phyloP scores from a whole-genome alignment of 352 stramenopile genomes.

The Peronosclerospora sorghi region DNA sequence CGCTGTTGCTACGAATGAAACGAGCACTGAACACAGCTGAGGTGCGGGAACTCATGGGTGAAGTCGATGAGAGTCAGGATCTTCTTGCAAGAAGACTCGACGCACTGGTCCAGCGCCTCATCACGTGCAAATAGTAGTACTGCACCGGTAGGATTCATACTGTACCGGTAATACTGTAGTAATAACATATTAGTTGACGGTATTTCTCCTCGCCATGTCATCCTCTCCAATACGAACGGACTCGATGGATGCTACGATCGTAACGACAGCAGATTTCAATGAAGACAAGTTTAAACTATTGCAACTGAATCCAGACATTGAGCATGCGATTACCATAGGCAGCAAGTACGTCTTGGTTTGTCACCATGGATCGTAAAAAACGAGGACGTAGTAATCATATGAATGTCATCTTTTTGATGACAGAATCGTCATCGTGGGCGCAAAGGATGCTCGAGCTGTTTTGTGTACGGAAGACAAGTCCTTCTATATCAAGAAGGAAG shows the following conservation, averaged over 20 bases:
- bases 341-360: conserved; percentile 22
- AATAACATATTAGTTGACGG: conserved; percentile 2
- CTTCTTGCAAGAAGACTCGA: conserved; percentile 24
- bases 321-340: conserved; percentile 35
- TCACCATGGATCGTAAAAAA: not conserved
- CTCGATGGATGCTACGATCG: conserved; percentile 25
- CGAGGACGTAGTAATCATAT: not conserved
- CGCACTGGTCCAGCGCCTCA: conserved; percentile 21
- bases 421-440: conserved; percentile 61
- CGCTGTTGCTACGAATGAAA: conserved; percentile 23
- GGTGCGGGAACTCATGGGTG: conserved; percentile 8
- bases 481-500: conserved; percentile 68
- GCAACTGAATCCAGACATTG: conserved; percentile 55
- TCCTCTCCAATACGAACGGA: too few relatives aligned
- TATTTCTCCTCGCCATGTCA: not conserved
- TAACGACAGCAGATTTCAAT: conserved; percentile 43
- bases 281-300: conserved; percentile 45
- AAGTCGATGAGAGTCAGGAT: conserved; percentile 15
- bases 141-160: not conserved
- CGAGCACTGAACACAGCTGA: conserved; percentile 15
- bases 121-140: conserved; percentile 11
- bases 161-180: too few relatives aligned
- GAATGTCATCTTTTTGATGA: too few relatives aligned
- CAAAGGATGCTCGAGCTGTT: conserved; percentile 40
- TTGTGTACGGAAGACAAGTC: conserved; percentile 61